Base-by-base conservation (phyloP, 2,329 filamentous ascomycete genomes). In the Apiospora arundinis region DNA sequence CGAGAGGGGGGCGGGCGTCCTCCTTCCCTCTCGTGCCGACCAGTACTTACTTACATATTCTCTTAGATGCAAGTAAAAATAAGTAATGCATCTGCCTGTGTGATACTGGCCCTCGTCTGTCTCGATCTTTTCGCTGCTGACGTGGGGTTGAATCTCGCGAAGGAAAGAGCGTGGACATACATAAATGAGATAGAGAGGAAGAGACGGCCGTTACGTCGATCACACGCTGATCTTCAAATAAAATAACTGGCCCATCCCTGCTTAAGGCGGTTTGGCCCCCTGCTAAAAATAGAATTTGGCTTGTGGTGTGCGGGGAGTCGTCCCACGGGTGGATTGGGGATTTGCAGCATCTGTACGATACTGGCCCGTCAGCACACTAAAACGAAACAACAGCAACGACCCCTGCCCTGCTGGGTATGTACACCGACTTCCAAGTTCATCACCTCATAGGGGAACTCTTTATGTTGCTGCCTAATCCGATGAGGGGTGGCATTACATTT, bases 271-370 rank as follows among this genome's bases (percentile, higher is more conserved):
- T 45, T 21, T 32, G 28, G 25, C 52, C 18, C 21, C 28, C 8
- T 21, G 21, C 56, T 63, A 63, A 40, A 63, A 63, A 63, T 63
- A 63, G 56, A 32, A n/a, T 18, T 14, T 18, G 42, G 12, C 18
- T 11, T 60, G 52, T n/a, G 56, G 52, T n/a, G 56, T 63, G 56
- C 56, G 56, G 56, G 56, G 56, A 60, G 28, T 40, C 11, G 56
- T 63, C 21, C 56, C 56, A 63, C 56, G 9, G 25, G 49, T 28
- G 49, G 25, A 8, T 56, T 60, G 28, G 28, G 28, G 56, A 63
- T 63, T 63, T n/a, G 56, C 52, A 21, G 11, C 42, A 45, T 45
- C 14, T 45, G 42, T 45, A 45, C 28, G 21, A 37, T 28, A 16
- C 16, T 52, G 48, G 23, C 25, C 6, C 32, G 52, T 63, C 56